phyloP scores from a whole-genome alignment of 2,329 filamentous ascomycete species.

The Blumeria hordei region DNA sequence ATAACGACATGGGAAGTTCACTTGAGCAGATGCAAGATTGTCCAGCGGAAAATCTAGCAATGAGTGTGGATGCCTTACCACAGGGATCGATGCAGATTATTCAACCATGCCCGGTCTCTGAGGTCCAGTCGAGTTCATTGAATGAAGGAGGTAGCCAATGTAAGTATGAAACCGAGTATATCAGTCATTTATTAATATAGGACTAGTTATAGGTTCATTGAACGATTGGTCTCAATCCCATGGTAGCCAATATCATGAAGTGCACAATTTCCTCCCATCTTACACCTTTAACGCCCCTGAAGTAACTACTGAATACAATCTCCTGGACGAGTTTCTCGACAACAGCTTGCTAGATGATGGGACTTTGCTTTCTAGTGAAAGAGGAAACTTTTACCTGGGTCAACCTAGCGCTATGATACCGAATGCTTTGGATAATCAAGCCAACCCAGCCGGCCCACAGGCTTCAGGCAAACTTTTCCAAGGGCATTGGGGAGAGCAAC shows the following conservation, averaged over 20 bases:
- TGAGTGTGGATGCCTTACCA: slow-evolving; percentile 16
- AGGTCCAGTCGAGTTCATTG: slow-evolving; percentile 36
- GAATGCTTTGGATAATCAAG: slow-evolving; percentile 22
- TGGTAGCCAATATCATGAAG: slow-evolving; percentile 63
- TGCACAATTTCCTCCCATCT: slow-evolving; percentile 79
- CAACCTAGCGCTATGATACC: slow-evolving; percentile 23
- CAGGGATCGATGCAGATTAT: slow-evolving; percentile 39
- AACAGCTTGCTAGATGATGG: slow-evolving; percentile 74
- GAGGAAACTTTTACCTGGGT: slow-evolving; percentile 34
- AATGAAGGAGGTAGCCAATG: slow-evolving; percentile 46
- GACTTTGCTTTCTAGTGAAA: slow-evolving; percentile 43
- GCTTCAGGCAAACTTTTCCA: slow-evolving; percentile 10
- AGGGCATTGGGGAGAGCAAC: slow-evolving; percentile 22
- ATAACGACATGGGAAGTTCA: slow-evolving; percentile 26
- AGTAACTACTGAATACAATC: slow-evolving; percentile 86
- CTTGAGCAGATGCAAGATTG: slow-evolving; percentile 30
- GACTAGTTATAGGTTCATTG: slow-evolving; percentile 49
- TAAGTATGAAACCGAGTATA: slow-evolving; percentile 24
- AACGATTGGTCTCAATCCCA: slow-evolving; percentile 55
- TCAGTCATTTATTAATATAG: slow-evolving; percentile 7
- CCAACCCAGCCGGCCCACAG: slow-evolving; percentile 14
- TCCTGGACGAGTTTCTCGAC: slow-evolving; percentile 89
- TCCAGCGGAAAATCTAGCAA: slow-evolving; percentile 17
- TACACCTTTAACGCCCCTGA: slow-evolving; percentile 92
- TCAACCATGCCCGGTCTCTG: slow-evolving; percentile 44